Base-by-base conservation (phyloP, 2,329 filamentous ascomycete species). In the Aspergillus sp. region DNA sequence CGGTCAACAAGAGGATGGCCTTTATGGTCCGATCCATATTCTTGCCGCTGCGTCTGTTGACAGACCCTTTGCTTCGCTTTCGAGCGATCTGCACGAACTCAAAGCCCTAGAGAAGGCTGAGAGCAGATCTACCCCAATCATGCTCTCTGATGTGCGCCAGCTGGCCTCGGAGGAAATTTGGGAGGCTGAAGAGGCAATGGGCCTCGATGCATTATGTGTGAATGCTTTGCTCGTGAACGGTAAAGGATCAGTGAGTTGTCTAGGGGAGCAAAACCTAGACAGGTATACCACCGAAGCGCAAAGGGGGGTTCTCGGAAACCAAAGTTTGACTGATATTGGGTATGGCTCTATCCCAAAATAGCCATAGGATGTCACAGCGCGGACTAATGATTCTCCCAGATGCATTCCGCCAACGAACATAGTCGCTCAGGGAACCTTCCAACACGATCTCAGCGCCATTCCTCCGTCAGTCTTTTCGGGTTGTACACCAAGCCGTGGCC, bases 151-250 rank as follows among this genome's bases (percentile, higher is more conserved):
- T 64, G 82, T 81, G 73, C 79, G 78, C 11, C 80, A 84, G 58
- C 71, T 82, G 14, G 82, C 80, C 0, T 85, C 83, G 0, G 66
- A 74, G 2, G 70, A 82, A 52, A 70, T 75, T 41, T 68, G 67
- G 57, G 53, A 56, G 0, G 66, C 62, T 33, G 66, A 74, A 55
- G 41, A 65, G 37, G 55, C 56, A 14, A 64, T 62, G 15, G 68
- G 71, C 35, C 60, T 69, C 33, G 72, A 80, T 4, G 75, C 82
- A n/a, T 73, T 78, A 0, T 87, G 85, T 71, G 82, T 82, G 63
- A 84, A 87, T 62, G 80, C 83, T 0, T 72, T 87, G 11, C 70
- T 87, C 2, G 73, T 87, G 52, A 87, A 88, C 55, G 85, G 85
- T 35, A 83, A 84, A 64, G 84, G 84, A 4, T 75, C 76, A 0